Conservation (phyloP, 495 filamentous ascomycete genomes). For the Podospora bellae-mahoneyi region DNA sequence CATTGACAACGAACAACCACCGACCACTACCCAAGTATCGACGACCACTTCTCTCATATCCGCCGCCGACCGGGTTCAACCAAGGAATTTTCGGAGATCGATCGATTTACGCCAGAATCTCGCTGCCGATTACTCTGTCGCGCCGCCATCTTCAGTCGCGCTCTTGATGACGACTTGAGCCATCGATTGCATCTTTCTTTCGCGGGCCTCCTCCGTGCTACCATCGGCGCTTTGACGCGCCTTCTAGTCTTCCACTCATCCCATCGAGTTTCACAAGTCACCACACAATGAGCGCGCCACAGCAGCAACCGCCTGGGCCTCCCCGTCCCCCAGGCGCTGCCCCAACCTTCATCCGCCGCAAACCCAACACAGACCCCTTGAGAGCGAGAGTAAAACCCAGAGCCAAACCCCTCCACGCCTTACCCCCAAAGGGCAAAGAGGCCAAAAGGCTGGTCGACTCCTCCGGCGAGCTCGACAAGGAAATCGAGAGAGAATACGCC, state of each 20-base stretch:
- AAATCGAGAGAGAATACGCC: not conserved
- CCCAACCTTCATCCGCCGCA: slow-evolving; percentile 39
- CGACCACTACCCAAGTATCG: not conserved
- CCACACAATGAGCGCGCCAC: slow-evolving; percentile 55
- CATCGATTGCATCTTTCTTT: not conserved
- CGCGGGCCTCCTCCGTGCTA: not conserved
- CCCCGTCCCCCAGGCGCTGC: slow-evolving; percentile 27
- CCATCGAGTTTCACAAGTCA: slow-evolving; percentile 5
- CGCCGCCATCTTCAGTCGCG: not conserved
- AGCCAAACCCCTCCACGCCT: slow-evolving; percentile 17
- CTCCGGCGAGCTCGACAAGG: not conserved
- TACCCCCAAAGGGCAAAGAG: slow-evolving; percentile 9
- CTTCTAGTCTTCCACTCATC: not conserved
- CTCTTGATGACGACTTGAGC: slow-evolving; percentile 6
- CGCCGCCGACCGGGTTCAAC: not conserved
- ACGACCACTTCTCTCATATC: not conserved
- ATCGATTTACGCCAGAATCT: not conserved
- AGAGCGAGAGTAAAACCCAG: slow-evolving; percentile 59
- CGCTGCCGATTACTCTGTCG: not conserved
- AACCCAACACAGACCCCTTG: slow-evolving; percentile 58
- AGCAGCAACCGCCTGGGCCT: slow-evolving; percentile 28
- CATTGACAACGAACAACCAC: not conserved
- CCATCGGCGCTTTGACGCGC: not conserved
- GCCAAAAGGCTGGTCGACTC: not conserved
- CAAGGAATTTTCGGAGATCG: not conserved